phyloP scores from a whole-genome alignment of 352 stramenopile genomes.

The Pythium pectinolyticum region DNA sequence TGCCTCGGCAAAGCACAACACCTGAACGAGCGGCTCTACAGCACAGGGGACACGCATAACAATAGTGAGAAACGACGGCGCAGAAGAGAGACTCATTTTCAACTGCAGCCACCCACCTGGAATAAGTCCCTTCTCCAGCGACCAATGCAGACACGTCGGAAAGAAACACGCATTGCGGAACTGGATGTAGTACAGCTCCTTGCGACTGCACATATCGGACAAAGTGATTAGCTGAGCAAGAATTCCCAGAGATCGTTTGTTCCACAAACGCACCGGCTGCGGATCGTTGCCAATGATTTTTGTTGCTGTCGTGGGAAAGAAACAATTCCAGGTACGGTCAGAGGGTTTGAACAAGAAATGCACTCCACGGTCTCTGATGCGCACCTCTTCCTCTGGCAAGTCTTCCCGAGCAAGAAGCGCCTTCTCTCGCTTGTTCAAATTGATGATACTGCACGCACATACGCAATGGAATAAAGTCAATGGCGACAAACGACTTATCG shows the following conservation, averaged over 20 bases:
- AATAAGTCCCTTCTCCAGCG: constrained; percentile 62
- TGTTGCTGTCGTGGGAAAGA: constrained; percentile 31
- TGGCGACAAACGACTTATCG: not conserved
- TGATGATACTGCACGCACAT: constrained; percentile 46
- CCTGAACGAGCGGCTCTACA: constrained; percentile 66
- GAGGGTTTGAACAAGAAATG: not conserved
- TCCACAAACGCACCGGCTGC: constrained; percentile 34
- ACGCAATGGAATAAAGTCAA: not conserved
- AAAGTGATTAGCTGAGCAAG: not conserved
- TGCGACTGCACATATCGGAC: constrained; percentile 35
- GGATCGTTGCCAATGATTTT: constrained; percentile 44
- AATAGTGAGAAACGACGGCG: not conserved
- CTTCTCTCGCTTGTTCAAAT: constrained; percentile 59
- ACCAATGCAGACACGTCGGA: constrained; percentile 83
- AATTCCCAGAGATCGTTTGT: not conserved
- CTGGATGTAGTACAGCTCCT: constrained; percentile 77
- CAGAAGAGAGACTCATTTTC: constrained; percentile 1
- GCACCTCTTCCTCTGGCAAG: constrained; percentile 59
- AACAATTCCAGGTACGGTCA: not conserved
- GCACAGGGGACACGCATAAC: not conserved
- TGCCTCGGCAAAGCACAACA: constrained; percentile 72
- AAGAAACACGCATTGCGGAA: constrained; percentile 83
- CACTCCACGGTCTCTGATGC: not conserved
- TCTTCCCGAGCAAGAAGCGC: constrained; percentile 48
- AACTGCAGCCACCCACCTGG: constrained; percentile 44